Percentiles rank a stretch among this genome's conserved stretches.
Evolutionary conservation across 164 flowering plant genomes (phyloP).

Genomic region (Kalanchoe fedtschenkoi): DNA sequence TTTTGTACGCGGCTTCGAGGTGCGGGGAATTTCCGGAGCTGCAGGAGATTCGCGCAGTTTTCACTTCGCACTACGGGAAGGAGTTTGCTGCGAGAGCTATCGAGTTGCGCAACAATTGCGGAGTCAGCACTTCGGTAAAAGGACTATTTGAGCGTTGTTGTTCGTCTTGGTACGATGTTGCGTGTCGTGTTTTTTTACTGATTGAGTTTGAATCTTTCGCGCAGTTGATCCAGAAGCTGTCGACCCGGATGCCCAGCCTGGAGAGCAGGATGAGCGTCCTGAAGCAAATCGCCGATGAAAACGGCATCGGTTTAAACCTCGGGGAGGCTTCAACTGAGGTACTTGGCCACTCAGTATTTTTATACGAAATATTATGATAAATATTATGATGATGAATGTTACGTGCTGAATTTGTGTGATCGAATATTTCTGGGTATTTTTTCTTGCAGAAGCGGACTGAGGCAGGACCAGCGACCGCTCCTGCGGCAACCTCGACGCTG

Average conservation of each 20-base stretch:
- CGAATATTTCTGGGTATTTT: no score
- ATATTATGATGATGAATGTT: no score
- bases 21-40: conserved; percentile 88
- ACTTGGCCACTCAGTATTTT: no score
- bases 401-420: no score
- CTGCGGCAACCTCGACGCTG: conserved; percentile 2
- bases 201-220: conserved; percentile 4
- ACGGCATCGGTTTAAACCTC: conserved; percentile 33
- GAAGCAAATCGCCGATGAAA: conserved; percentile 59
- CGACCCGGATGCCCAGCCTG: conserved; percentile 51
- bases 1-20: conserved; percentile 68
- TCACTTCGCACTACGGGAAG: conserved; percentile 55
- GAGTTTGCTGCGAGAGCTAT: conserved; percentile 55
- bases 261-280: conserved; percentile 56
- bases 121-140: conserved; percentile 53
- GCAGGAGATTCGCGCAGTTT: conserved; percentile 46
- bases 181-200: background rate
- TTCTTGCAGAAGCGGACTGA: conserved; percentile 12
- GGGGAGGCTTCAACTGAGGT: conserved; percentile 38
- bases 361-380: no score
- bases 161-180: background rate
- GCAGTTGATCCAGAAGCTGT: conserved; percentile 74
- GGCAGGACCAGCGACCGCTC: conserved; percentile 2
- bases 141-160: background rate
- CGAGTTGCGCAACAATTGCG: conserved; percentile 64